Percentiles rank a stretch among this genome's conserved stretches.
These are phyloP conservation scores for Salinomyces thailandicus DNA, from an alignment of 2,329 filamentous ascomycete species.

Conservation along the genomic window DNA sequence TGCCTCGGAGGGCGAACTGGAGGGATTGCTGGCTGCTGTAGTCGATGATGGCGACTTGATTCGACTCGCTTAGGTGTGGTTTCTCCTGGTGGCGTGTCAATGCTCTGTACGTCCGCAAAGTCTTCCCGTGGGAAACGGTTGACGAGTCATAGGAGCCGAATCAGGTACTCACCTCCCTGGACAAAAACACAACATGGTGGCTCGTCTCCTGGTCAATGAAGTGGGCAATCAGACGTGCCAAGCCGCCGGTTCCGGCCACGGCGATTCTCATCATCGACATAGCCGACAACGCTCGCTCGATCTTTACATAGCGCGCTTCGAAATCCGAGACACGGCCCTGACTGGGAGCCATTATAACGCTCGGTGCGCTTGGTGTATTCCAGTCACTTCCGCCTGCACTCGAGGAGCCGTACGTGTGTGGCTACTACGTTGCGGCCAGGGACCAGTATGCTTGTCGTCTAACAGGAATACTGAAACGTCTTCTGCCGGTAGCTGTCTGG, in stretches of 20 bases:
- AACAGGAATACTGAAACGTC: background rate
- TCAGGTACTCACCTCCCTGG: constrained; percentile 50
- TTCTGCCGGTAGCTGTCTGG: background rate
- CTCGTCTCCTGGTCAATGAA: constrained; percentile 51
- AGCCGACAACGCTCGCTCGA: constrained; percentile 1
- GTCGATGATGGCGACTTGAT: constrained; percentile 60
- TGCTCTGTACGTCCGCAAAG: no score
- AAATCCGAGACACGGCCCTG: constrained; percentile 3
- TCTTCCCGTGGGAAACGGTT: no score
- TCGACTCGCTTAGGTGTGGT: constrained; percentile 46
- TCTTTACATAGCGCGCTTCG: background rate
- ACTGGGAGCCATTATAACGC: constrained; percentile 7
- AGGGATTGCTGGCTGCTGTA: constrained; percentile 51
- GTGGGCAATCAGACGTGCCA: constrained; percentile 48
- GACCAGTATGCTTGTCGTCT: background rate
- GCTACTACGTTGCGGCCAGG: constrained; percentile 5
- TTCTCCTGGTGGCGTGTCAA: constrained; percentile 37
- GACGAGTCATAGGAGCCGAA: no score
- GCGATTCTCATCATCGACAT: constrained; percentile 48
- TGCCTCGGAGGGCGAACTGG: constrained; percentile 55
- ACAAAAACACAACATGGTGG: constrained; percentile 61
- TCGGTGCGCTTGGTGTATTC: constrained; percentile 1
- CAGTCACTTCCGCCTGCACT: no score
- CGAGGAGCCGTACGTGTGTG: constrained; percentile 3
- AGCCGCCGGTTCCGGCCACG: constrained; percentile 50